Percentiles rank a stretch among this genome's conserved stretches.
Conservation (phyloP, 148 eudicot genomes). For the Suaeda aralocaspica region DNA sequence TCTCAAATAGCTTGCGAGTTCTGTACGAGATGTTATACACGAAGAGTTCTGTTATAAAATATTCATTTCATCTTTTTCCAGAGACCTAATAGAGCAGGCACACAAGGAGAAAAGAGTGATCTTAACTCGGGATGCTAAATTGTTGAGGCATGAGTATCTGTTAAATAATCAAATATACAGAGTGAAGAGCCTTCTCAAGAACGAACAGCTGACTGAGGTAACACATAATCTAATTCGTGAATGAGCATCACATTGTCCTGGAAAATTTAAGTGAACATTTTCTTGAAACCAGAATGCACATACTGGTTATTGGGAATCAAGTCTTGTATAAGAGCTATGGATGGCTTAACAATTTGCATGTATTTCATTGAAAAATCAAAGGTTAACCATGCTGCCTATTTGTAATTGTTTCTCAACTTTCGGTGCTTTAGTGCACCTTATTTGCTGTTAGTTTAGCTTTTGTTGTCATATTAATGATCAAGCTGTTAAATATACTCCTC, state of each 20-base stretch:
- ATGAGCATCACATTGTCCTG: conserved; percentile 3
- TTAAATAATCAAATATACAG: conserved; percentile 76
- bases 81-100: conserved; percentile 82
- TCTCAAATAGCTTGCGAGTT: not conserved
- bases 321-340: not conserved
- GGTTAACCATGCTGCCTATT: not conserved
- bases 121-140: conserved; percentile 88
- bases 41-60: not conserved
- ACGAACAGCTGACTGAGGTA: conserved; percentile 92
- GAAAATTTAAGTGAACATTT: not conserved
- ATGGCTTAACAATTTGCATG: not conserved
- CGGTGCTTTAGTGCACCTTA: not conserved
- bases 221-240: not conserved
- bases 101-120: conserved; percentile 83
- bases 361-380: not conserved
- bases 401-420: not conserved
- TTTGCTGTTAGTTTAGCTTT: not conserved
- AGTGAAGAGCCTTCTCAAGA: conserved; percentile 81
- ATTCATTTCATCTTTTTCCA: conserved; percentile 25
- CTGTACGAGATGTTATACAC: conserved; percentile 9
- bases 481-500: not conserved
- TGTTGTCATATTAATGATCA: not conserved
- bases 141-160: conserved; percentile 76
- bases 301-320: conserved; percentile 1
- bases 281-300: not conserved